Evolutionary conservation across 2,329 filamentous ascomycete genomes (phyloP).

Genomic region (Claviceps sp.): DNA sequence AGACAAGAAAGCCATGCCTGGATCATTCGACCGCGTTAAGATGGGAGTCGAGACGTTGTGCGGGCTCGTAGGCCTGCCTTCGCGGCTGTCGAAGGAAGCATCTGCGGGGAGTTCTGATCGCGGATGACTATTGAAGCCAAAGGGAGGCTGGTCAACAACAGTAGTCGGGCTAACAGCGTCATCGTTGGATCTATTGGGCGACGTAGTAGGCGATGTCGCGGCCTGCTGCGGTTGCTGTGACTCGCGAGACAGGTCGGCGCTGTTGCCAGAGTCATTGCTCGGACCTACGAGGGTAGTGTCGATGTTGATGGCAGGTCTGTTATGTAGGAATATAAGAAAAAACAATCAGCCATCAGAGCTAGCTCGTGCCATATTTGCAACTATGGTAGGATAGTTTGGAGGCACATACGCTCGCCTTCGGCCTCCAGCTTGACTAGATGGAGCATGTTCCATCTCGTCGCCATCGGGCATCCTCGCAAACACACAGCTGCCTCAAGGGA

Average conservation of each 20-base stretch:
- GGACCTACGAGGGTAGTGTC: conserved; percentile 32
- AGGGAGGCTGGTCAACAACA: conserved; percentile 17
- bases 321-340: neutral
- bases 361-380: neutral
- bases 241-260: conserved; percentile 17
- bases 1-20: conserved; percentile 42
- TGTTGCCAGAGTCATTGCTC: conserved; percentile 12
- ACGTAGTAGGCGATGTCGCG: conserved; percentile 20
- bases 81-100: conserved; percentile 51
- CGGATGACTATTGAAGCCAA: conserved; percentile 13
- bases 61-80: conserved; percentile 55
- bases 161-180: conserved; percentile 27
- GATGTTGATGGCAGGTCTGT: conserved; percentile 41
- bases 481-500: conserved; percentile 10
- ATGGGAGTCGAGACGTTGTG: conserved; percentile 56
- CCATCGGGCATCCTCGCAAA: conserved; percentile 11
- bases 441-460: conserved; percentile 9
- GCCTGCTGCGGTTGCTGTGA: neutral
- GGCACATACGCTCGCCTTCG: conserved; percentile 26
- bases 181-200: conserved; percentile 24
- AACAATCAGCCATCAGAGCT: neutral
- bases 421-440: conserved; percentile 9
- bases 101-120: conserved; percentile 34
- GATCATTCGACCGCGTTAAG: conserved; percentile 30
- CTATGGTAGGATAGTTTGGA: neutral